Conservation (phyloP, 768 basidiomycete species). For the Chalciporus chontae region DNA sequence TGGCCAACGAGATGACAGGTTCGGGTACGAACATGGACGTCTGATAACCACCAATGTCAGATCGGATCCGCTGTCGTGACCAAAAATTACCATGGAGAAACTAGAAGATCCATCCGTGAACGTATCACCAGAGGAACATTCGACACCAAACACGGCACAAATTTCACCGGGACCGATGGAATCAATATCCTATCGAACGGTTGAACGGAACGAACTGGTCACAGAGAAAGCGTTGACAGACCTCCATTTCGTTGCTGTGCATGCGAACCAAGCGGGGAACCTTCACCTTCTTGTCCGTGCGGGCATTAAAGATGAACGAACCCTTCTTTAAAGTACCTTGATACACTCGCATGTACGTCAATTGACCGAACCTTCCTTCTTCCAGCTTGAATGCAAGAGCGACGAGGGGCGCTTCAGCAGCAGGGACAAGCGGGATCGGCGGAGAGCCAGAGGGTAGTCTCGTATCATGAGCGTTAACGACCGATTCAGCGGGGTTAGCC, state of each 20-base stretch:
- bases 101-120: slow-evolving; percentile 91
- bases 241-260: slow-evolving; percentile 99
- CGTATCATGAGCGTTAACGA: slow-evolving; percentile 80
- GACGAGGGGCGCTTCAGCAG: slow-evolving; percentile 82
- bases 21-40: slow-evolving; percentile 99
- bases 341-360: slow-evolving; percentile 98
- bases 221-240: slow-evolving; percentile 28
- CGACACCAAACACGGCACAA: slow-evolving; percentile 98
- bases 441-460: slow-evolving; percentile 61
- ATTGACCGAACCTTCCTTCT: slow-evolving; percentile 93
- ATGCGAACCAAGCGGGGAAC: slow-evolving; percentile 94
- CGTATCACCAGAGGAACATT: slow-evolving; percentile 96
- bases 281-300: slow-evolving; percentile 96
- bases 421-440: slow-evolving; percentile 74
- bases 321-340: slow-evolving; percentile 91
- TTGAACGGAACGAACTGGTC: not conserved
- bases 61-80: not conserved
- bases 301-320: slow-evolving; percentile 81
- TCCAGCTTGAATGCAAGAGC: slow-evolving; percentile 98
- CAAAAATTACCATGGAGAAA: slow-evolving; percentile 76
- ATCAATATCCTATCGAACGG: slow-evolving; percentile 71
- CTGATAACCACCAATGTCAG: slow-evolving; percentile 27
- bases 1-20: slow-evolving; percentile 93
- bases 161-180: slow-evolving; percentile 96
- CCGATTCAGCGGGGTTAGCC: slow-evolving; percentile 79